Evolutionary conservation across 805 yeast genomes (phyloP).

Genomic region (Isabelozyma rhagii): DNA sequence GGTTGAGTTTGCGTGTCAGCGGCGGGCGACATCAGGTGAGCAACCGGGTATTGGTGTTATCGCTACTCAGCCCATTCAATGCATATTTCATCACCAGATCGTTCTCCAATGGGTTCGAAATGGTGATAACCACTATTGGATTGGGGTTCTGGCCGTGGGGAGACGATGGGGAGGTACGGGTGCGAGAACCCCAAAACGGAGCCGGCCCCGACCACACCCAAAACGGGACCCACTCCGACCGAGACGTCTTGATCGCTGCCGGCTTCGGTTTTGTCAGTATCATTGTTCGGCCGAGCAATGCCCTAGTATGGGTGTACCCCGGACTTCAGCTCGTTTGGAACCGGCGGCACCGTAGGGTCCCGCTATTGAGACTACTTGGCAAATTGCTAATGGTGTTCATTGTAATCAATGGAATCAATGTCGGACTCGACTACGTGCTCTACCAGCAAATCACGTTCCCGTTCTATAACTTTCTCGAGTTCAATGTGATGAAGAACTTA

Average conservation of each 20-base stretch:
- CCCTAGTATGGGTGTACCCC: constrained; percentile 66
- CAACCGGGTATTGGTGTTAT: constrained; percentile 42
- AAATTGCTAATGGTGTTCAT: constrained; percentile 17
- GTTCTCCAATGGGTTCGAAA: constrained; percentile 81
- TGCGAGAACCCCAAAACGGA: background rate
- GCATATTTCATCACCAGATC: constrained; percentile 80
- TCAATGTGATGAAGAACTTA: constrained; percentile 70
- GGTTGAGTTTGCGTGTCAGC: constrained; percentile 40
- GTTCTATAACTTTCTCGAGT: constrained; percentile 63
- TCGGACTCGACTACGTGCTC: constrained; percentile 54
- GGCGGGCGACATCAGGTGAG: constrained; percentile 27
- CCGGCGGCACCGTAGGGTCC: background rate
- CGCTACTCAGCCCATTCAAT: constrained; percentile 70
- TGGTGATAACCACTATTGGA: constrained; percentile 64
- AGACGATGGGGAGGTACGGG: constrained; percentile 8
- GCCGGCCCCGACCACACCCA: background rate
- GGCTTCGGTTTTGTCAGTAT: constrained; percentile 59
- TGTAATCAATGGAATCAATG: constrained; percentile 34
- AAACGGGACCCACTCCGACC: background rate
- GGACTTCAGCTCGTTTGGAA: constrained; percentile 38
- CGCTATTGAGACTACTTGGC: background rate
- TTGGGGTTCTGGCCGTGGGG: constrained; percentile 73
- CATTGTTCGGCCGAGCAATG: constrained; percentile 82
- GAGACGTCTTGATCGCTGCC: constrained; percentile 14
- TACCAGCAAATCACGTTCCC: constrained; percentile 63